Evolutionary conservation across 2,329 filamentous ascomycete genomes (phyloP).

Genomic region (Hymenoscyphus fructigenus): DNA sequence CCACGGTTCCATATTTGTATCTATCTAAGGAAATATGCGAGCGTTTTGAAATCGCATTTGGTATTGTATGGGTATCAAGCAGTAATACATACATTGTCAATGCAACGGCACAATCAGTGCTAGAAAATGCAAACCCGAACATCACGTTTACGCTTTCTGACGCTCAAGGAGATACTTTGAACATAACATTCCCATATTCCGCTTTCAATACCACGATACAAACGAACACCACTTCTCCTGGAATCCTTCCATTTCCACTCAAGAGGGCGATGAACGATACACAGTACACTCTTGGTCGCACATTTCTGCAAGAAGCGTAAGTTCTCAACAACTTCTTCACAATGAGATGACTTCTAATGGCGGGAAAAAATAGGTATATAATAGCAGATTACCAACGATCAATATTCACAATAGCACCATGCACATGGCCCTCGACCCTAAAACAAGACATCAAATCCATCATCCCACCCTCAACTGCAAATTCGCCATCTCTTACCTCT

Average conservation of each 20-base stretch:
- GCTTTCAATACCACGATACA: conserved; percentile 40
- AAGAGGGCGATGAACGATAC: conserved; percentile 37
- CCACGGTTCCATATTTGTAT: conserved; percentile 40
- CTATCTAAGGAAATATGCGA: conserved; percentile 40
- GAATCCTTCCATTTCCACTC: conserved; percentile 40
- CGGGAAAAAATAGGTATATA: conserved; percentile 17
- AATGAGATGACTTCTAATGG: no score
- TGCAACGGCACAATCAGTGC: conserved; percentile 27
- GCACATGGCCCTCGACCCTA: conserved; percentile 25
- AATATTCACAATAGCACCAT: conserved; percentile 40
- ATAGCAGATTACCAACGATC: conserved; percentile 43
- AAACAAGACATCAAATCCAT: conserved; percentile 23
- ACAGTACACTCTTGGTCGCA: conserved; percentile 40
- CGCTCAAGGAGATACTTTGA: conserved; percentile 15
- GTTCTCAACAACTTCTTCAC: neutral
- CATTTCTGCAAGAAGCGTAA: conserved; percentile 42
- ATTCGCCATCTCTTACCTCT: neutral
- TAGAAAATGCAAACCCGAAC: conserved; percentile 19
- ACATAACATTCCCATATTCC: conserved; percentile 39
- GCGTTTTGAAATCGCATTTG: conserved; percentile 39
- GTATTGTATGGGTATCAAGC: conserved; percentile 38
- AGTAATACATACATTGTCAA: conserved; percentile 40
- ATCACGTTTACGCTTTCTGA: neutral
- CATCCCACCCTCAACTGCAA: conserved; percentile 7
- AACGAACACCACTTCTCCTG: conserved; percentile 16